phyloP scores from a whole-genome alignment of 2,329 filamentous ascomycete species.

The Cadophora malorum region DNA sequence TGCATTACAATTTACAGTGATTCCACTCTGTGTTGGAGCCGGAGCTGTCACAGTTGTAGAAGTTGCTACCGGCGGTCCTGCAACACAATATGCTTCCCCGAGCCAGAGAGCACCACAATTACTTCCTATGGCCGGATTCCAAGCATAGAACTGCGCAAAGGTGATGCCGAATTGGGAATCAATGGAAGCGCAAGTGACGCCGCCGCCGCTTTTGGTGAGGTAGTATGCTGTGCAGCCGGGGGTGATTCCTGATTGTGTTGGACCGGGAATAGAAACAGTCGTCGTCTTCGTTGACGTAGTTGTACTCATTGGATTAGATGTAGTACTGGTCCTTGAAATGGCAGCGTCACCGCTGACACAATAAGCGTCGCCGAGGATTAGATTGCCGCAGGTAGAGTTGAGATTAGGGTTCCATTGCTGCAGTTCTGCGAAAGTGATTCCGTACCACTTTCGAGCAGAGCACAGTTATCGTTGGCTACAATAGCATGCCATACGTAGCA shows the following conservation, averaged over 20 bases:
- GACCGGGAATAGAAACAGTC: not conserved
- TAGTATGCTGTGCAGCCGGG: constrained; percentile 12
- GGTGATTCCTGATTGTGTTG: constrained; percentile 17
- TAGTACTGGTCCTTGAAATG: constrained; percentile 12
- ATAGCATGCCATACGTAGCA: constrained; percentile 28
- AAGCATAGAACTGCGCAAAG: constrained; percentile 39
- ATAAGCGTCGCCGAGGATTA: constrained; percentile 26
- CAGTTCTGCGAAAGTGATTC: constrained; percentile 39
- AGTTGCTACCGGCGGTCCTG: constrained; percentile 7
- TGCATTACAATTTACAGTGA: constrained; percentile 24
- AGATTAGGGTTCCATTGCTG: constrained; percentile 45
- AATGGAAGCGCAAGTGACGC: constrained; percentile 23
- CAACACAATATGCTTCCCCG: constrained; percentile 24
- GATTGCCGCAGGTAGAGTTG: constrained; percentile 37
- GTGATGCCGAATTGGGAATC: constrained; percentile 29
- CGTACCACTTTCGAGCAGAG: constrained; percentile 27
- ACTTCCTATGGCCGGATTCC: constrained; percentile 44
- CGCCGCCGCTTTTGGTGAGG: not conserved
- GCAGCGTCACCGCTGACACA: constrained; percentile 17
- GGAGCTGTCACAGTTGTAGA: constrained; percentile 28
- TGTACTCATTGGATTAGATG: constrained; percentile 9
- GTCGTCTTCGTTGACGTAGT: constrained; percentile 7
- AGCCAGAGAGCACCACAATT: constrained; percentile 23
- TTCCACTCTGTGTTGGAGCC: constrained; percentile 36
- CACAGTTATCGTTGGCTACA: constrained; percentile 30